Percentiles rank a stretch among this genome's conserved stretches.
Conservation (phyloP, 805 yeast genomes). For the Metschnikowia aberdeeniae region DNA sequence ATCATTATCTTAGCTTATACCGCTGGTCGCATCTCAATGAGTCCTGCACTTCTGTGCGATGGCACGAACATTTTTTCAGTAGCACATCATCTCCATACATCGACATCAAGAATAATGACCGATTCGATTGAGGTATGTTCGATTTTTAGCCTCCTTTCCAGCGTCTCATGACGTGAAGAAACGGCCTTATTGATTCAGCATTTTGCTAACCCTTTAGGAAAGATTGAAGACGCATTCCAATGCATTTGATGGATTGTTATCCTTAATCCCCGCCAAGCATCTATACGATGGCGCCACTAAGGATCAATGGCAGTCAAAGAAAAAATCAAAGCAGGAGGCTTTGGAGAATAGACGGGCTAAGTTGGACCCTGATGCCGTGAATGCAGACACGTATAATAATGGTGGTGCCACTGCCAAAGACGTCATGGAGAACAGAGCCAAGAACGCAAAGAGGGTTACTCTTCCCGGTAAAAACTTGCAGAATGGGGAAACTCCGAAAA, state of each 20-base stretch:
- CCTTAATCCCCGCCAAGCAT: conserved; percentile 90
- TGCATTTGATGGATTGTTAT: conserved; percentile 84
- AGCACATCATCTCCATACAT: conserved; percentile 9
- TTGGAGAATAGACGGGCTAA: conserved; percentile 62
- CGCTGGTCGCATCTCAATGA: conserved; percentile 1
- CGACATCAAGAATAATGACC: conserved; percentile 35
- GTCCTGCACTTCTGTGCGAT: conserved; percentile 19
- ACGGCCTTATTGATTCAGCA: not conserved
- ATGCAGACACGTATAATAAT: conserved; percentile 40
- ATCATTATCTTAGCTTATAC: not conserved
- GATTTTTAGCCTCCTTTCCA: not conserved
- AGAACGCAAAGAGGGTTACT: conserved; percentile 47
- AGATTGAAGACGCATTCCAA: conserved; percentile 72
- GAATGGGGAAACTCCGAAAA: conserved; percentile 21
- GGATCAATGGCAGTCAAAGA: conserved; percentile 87
- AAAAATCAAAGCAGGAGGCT: conserved; percentile 63
- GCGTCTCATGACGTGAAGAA: not conserved
- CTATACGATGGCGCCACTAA: conserved; percentile 88
- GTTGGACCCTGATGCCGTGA: conserved; percentile 61
- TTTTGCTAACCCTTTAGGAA: conserved; percentile 42
- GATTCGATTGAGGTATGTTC: conserved; percentile 57
- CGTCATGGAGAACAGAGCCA: conserved; percentile 51
- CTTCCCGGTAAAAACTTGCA: conserved; percentile 28
- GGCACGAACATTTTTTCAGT: conserved; percentile 15
- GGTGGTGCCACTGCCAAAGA: conserved; percentile 55